Percentiles rank a stretch among this genome's conserved stretches.
These are phyloP conservation scores for Neolentinus lepideus DNA, from an alignment of 1,284 basidiomycete genomes.

Conservation along the genomic window DNA sequence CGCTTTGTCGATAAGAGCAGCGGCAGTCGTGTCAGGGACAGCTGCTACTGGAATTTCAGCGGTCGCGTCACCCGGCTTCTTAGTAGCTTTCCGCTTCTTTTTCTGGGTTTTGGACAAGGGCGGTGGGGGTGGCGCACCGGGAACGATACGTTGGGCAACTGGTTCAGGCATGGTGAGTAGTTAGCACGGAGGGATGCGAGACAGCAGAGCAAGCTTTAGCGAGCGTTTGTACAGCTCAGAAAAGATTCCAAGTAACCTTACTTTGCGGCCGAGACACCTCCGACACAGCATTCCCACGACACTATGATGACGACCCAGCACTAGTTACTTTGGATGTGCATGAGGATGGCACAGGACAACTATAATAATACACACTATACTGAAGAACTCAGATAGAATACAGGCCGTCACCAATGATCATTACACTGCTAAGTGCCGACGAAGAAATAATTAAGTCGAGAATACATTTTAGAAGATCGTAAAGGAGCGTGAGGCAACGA, in stretches of 20 bases:
- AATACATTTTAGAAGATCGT: no score
- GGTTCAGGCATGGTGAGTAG: conserved; percentile 37
- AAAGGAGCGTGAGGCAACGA: not conserved
- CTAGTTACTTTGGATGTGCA: no score
- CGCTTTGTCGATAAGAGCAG: conserved; percentile 41
- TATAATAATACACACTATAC: no score
- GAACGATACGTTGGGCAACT: conserved; percentile 46
- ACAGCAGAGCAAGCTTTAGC: not conserved
- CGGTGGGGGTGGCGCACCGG: conserved; percentile 63
- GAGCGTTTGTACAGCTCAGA: not conserved
- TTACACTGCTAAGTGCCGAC: no score
- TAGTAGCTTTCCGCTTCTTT: conserved; percentile 57
- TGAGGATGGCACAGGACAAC: no score
- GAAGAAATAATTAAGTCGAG: not conserved
- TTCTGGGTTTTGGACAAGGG: conserved; percentile 52
- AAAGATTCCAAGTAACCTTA: not conserved
- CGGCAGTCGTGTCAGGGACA: conserved; percentile 39
- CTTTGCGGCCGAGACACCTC: not conserved
- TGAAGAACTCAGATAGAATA: no score
- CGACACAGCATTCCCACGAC: not conserved
- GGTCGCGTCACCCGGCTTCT: conserved; percentile 29
- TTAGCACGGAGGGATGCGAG: not conserved
- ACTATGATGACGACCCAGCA: not conserved
- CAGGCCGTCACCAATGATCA: no score
- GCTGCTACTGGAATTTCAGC: conserved; percentile 28